A percentile compares a stretch with the other conserved stretches of the same genome.
Evolutionary conservation across 2,329 filamentous ascomycete species (phyloP).

Genomic region (Cordyceps tenuipes): DNA sequence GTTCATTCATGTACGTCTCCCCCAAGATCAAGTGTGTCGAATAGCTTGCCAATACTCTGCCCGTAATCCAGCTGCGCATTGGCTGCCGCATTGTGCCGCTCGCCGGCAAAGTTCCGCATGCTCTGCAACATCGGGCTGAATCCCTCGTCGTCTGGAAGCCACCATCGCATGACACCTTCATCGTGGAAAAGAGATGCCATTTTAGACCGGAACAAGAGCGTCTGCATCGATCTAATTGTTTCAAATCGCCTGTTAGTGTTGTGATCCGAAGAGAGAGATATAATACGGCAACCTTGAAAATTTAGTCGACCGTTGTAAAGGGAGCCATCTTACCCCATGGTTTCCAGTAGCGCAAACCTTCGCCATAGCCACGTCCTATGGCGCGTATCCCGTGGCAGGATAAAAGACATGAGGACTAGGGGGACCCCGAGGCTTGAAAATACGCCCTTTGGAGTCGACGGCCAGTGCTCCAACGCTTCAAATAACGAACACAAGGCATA

Average conservation of each 20-base stretch:
- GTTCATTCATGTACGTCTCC: constrained; percentile 8
- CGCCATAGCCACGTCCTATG: constrained; percentile 72
- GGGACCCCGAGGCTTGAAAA: constrained; percentile 67
- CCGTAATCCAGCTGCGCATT: constrained; percentile 55
- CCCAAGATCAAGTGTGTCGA: constrained; percentile 45
- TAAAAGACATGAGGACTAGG: constrained; percentile 67
- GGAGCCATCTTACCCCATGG: constrained; percentile 53
- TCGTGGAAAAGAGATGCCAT: constrained; percentile 71
- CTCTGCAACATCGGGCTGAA: constrained; percentile 66
- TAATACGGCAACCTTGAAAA: background rate
- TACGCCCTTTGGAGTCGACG: constrained; percentile 59
- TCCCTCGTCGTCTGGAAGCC: constrained; percentile 76
- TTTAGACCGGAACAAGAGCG: constrained; percentile 61
- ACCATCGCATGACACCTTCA: constrained; percentile 69
- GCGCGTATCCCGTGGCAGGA: constrained; percentile 65
- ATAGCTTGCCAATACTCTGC: constrained; percentile 67
- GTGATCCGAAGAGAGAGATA: background rate
- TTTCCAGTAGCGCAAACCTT: constrained; percentile 72
- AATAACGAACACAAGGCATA: constrained; percentile 69
- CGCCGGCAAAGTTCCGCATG: constrained; percentile 73
- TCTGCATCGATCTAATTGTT: constrained; percentile 67
- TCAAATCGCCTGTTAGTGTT: background rate
- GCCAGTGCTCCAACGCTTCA: constrained; percentile 67
- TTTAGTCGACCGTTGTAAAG: constrained; percentile 4
- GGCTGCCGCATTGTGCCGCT: constrained; percentile 56